phyloP scores from a whole-genome alignment of 2,329 filamentous ascomycete genomes.

The Dothidotthia symphoricarpi region DNA sequence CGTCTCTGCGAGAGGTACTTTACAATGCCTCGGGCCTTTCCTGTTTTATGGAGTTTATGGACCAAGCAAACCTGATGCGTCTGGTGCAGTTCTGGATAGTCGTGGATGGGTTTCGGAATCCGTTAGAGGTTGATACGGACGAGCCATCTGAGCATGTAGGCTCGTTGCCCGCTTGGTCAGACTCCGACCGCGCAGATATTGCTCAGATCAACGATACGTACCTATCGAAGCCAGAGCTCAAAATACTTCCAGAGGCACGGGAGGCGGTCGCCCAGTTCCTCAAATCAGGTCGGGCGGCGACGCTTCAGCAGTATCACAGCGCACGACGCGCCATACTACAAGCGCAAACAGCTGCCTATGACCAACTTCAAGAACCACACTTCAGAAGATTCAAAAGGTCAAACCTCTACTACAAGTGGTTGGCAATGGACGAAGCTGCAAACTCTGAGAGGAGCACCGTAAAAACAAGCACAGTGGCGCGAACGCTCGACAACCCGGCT shows the following conservation, averaged over 20 bases:
- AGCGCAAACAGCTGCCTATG: slow-evolving; percentile 78
- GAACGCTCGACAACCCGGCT: slow-evolving; percentile 26
- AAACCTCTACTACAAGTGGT: slow-evolving; percentile 92
- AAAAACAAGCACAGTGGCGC: slow-evolving; percentile 26
- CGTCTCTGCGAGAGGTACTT: slow-evolving; percentile 78
- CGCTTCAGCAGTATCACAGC: slow-evolving; percentile 75
- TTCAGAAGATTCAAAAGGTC: slow-evolving; percentile 88
- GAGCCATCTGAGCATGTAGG: slow-evolving; percentile 57
- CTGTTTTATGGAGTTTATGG: slow-evolving; percentile 99
- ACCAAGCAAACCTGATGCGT: slow-evolving; percentile 80
- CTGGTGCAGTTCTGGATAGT: slow-evolving; percentile 98
- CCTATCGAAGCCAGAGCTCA: slow-evolving; percentile 75
- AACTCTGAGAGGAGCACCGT: slow-evolving; percentile 31
- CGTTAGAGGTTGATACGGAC: slow-evolving; percentile 79
- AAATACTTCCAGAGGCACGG: slow-evolving; percentile 68
- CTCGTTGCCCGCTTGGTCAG: slow-evolving; percentile 64
- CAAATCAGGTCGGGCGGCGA: slow-evolving; percentile 71
- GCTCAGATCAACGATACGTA: slow-evolving; percentile 91
- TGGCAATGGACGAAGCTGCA: slow-evolving; percentile 75
- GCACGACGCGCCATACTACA: slow-evolving; percentile 78
- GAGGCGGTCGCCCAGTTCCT: slow-evolving; percentile 74
- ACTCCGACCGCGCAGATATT: slow-evolving; percentile 82
- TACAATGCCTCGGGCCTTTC: slow-evolving; percentile 87
- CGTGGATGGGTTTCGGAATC: slow-evolving; percentile 92
- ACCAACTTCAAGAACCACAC: slow-evolving; percentile 77